Evolutionary conservation across 164 flowering plant species (phyloP).

Genomic region (Brasenia schreberi): DNA sequence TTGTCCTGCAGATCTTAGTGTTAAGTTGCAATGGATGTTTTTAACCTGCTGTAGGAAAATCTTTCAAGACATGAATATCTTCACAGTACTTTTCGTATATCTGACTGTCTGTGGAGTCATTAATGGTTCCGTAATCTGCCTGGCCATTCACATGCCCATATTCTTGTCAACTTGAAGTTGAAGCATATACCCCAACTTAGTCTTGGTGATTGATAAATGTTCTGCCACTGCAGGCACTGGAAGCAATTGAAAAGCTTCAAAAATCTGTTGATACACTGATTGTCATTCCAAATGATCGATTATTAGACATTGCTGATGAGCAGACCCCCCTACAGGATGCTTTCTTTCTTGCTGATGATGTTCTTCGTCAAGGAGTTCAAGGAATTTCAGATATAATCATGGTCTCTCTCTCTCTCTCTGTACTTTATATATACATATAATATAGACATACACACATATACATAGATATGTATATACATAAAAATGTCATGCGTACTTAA

Average conservation of each 20-base stretch:
- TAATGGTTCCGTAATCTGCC: not conserved
- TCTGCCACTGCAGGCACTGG: conserved; percentile 60
- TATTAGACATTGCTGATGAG: conserved; percentile 87
- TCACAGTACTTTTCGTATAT: too few relatives aligned
- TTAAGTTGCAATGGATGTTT: too few relatives aligned
- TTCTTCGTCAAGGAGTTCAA: conserved; percentile 97
- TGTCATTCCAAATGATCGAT: conserved; percentile 93
- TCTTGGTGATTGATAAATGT: not conserved
- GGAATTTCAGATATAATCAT: conserved; percentile 98
- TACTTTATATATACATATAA: too few relatives aligned
- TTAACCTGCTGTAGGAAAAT: too few relatives aligned
- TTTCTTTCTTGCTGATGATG: conserved; percentile 98
- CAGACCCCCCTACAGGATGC: conserved; percentile 96
- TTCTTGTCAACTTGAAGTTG: too few relatives aligned
- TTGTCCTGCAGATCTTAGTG: too few relatives aligned
- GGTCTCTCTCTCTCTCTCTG: conserved; percentile 28
- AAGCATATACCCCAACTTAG: too few relatives aligned
- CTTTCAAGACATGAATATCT: too few relatives aligned
- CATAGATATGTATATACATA: too few relatives aligned
- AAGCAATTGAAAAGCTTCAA: conserved; percentile 92
- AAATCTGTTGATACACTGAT: conserved; percentile 92
- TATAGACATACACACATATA: too few relatives aligned
- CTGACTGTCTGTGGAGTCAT: too few relatives aligned
- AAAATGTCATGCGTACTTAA: too few relatives aligned
- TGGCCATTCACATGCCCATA: not conserved